Conservation (phyloP, 192 early-diverging fungal genomes). For the Allomyces arbusculus region DNA sequence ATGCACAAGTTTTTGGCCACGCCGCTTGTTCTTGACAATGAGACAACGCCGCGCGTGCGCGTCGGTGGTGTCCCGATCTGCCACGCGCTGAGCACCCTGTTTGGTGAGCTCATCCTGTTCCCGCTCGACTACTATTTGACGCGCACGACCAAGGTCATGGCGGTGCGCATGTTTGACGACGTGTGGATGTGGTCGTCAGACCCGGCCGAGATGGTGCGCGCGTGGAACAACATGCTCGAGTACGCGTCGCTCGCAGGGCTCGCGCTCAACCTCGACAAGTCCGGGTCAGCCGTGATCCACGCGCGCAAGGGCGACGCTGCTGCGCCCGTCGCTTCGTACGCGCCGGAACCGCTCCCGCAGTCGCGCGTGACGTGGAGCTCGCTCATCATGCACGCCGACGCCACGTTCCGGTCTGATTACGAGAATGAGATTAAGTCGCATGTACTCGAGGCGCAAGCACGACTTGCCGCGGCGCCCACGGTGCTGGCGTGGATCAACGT, state of each 20-base stretch:
- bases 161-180: constrained; percentile 5
- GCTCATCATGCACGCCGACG: constrained; percentile 1
- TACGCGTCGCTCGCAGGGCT: constrained; percentile 2
- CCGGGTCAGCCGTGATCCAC: constrained; percentile 5
- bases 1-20: constrained; percentile 4
- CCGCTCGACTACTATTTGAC: constrained; percentile 3
- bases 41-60: constrained; percentile 1
- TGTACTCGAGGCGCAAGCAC: background rate
- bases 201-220: constrained; percentile 3
- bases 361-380: constrained; percentile 3
- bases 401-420: constrained; percentile 2
- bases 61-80: constrained; percentile 6
- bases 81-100: constrained; percentile 2
- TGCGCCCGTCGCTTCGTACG: background rate
- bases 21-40: constrained; percentile 3
- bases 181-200: constrained; percentile 6
- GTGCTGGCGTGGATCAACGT: constrained; percentile 6
- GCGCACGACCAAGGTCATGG: background rate
- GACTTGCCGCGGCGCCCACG: constrained; percentile 1
- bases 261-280: constrained; percentile 5
- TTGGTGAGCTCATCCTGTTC: constrained; percentile 4
- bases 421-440: background rate
- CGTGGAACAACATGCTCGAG: constrained; percentile 3
- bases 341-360: constrained; percentile 4
- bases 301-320: background rate